These are phyloP conservation scores for Trypanosoma brucei DNA, from an alignment of 208 protist genomes.

Conservation along the genomic window DNA sequence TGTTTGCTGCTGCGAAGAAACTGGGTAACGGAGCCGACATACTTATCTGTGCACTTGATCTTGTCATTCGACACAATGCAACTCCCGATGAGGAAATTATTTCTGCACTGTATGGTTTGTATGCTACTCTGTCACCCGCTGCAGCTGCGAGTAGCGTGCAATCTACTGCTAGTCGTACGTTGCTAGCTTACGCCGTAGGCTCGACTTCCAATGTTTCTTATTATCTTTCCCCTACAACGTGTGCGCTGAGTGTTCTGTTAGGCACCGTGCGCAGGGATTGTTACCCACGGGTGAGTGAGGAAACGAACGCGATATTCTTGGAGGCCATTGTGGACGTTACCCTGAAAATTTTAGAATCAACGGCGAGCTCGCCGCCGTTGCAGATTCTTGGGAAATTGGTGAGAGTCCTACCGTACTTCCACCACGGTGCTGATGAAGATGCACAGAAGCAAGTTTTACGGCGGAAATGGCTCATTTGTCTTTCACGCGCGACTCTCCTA, in stretches of 20 bases:
- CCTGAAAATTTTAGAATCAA: neutral
- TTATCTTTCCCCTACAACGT: conserved; percentile 15
- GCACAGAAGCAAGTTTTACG: neutral
- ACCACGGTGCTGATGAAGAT: neutral
- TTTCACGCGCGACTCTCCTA: conserved; percentile 3
- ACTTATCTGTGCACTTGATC: conserved; percentile 3
- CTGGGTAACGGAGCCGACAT: neutral
- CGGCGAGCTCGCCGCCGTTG: neutral
- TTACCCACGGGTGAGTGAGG: neutral
- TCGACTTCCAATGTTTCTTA: conserved; percentile 1
- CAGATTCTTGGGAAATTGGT: conserved; percentile 21
- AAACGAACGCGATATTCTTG: conserved; percentile 7
- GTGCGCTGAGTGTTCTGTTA: conserved; percentile 19
- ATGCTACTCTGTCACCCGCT: conserved; percentile 5
- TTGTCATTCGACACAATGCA: conserved; percentile 14
- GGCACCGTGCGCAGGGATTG: neutral
- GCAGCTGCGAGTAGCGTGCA: neutral
- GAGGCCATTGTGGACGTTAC: conserved; percentile 11
- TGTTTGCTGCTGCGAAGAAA: conserved; percentile 1
- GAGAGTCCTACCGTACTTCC: conserved; percentile 17
- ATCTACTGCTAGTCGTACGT: neutral
- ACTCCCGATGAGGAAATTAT: conserved; percentile 6
- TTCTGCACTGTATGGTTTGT: conserved; percentile 1
- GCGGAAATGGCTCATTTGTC: conserved; percentile 17
- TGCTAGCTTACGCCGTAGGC: conserved; percentile 8